These are phyloP conservation scores for Datura wrightii DNA, from an alignment of 257 asterid genomes.

Conservation along the genomic window DNA sequence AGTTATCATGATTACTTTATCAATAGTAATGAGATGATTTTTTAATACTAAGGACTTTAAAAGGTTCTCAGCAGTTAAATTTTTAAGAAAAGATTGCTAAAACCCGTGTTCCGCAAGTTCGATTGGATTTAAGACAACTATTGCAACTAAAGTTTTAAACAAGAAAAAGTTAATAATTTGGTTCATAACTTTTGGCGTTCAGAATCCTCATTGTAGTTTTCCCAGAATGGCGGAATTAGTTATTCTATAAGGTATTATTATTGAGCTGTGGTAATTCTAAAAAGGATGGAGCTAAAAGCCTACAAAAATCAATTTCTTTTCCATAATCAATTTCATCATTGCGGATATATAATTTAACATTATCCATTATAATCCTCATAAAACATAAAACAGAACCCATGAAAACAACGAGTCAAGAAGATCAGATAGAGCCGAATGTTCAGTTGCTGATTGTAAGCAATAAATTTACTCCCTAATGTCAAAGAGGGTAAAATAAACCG, in stretches of 20 bases:
- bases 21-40: background rate
- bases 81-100: background rate
- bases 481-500: background rate
- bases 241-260: background rate
- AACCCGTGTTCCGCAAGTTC: background rate
- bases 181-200: background rate
- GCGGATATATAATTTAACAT: background rate
- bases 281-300: background rate
- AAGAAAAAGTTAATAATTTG: background rate
- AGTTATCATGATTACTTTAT: background rate
- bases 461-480: background rate
- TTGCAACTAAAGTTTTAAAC: background rate
- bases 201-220: background rate
- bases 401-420: background rate
- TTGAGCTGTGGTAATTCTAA: background rate
- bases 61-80: background rate
- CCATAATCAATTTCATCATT: background rate
- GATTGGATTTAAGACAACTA: background rate
- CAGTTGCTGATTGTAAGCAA: background rate
- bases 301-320: background rate
- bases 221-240: background rate
- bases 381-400: background rate
- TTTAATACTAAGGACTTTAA: background rate
- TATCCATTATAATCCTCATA: background rate
- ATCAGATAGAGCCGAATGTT: background rate